Evolutionary conservation across 1,139 yeast species (phyloP), one percentile per base, ranked within the genome.

Genomic region (Meyerozyma elateridarum): DNA sequence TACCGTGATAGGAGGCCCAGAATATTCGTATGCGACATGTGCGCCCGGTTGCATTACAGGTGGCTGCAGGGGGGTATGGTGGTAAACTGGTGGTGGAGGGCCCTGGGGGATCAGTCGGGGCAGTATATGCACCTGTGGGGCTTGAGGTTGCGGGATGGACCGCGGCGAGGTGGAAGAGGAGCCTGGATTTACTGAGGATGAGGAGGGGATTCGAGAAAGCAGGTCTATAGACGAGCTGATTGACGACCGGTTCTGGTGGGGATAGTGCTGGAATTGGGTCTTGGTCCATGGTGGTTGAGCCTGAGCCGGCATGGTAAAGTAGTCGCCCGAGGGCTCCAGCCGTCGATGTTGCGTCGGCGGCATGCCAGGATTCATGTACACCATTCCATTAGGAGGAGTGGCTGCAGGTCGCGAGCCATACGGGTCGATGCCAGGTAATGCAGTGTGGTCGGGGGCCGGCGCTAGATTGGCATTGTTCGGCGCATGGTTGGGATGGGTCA

Each of bases 401-500:
- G n/a, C n/a, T n/a, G n/a, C n/a, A n/a, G n/a, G n/a, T n/a, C n/a
- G n/a, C n/a, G n/a, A n/a, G n/a, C n/a, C n/a, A n/a, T n/a, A n/a
- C n/a, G n/a, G n/a, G n/a, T n/a, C n/a, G n/a, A n/a, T n/a, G n/a
- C n/a, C 8, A 15, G 17, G 27, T 24, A 18, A 24, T 8, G 27
- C 4, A 3, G 25, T 9, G 11, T 14, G 13, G 8, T n/a, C 15
- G 6, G 25, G 13, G 24, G 24, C 8, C 8, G 24, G 6, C 3
- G 3, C 24, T 5, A 8, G 11, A 11, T 9, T n/a, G n/a, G n/a
- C n/a, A 22, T 11, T 22, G 25, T 8, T 24, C 27, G 17, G 15
- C 18, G 8, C 27, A n/a, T n/a, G 27, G n/a, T 3, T 24, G 27
- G 36, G 35, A n/a, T 30, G 28, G 28, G 21, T 15, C 13, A 30